Conservation (phyloP, 1,284 basidiomycete genomes). For the Trichosporon sp. region DNA sequence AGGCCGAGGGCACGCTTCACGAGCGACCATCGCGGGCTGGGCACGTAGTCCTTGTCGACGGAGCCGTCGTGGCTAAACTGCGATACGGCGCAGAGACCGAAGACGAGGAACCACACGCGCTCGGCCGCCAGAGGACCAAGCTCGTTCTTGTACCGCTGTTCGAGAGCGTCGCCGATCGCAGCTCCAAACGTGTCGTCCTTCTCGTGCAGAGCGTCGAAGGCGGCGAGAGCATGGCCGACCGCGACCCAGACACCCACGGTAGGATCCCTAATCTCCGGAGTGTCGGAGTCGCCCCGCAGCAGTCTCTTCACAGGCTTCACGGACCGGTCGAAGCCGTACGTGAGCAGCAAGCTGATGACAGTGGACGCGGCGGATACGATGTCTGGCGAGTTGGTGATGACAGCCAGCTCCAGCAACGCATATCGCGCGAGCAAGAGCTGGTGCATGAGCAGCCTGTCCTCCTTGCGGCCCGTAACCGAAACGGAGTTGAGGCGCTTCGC, state of each 20-base stretch:
- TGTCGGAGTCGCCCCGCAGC: constrained; percentile 49
- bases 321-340: constrained; percentile 62
- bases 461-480: constrained; percentile 22
- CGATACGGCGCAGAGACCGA: constrained; percentile 71
- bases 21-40: constrained; percentile 70
- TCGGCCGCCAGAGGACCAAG: constrained; percentile 65
- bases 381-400: constrained; percentile 15
- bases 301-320: constrained; percentile 57
- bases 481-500: neutral
- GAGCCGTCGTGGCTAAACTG: constrained; percentile 74
- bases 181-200: constrained; percentile 51
- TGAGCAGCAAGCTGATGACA: constrained; percentile 63
- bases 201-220: constrained; percentile 25
- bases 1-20: constrained; percentile 64
- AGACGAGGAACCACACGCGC: constrained; percentile 70
- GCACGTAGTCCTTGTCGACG: constrained; percentile 50
- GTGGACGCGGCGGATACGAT: constrained; percentile 37
- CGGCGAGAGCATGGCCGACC: constrained; percentile 63
- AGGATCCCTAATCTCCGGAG: constrained; percentile 57
- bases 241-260: constrained; percentile 75
- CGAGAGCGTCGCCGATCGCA: constrained; percentile 52
- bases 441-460: constrained; percentile 26
- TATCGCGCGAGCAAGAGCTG: constrained; percentile 62
- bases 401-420: constrained; percentile 65
- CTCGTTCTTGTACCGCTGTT: constrained; percentile 43